A percentile compares a stretch with the other conserved stretches of the same genome.
phyloP scores from a whole-genome alignment of 2,329 filamentous ascomycete species.

The Penicillium polonicum region DNA sequence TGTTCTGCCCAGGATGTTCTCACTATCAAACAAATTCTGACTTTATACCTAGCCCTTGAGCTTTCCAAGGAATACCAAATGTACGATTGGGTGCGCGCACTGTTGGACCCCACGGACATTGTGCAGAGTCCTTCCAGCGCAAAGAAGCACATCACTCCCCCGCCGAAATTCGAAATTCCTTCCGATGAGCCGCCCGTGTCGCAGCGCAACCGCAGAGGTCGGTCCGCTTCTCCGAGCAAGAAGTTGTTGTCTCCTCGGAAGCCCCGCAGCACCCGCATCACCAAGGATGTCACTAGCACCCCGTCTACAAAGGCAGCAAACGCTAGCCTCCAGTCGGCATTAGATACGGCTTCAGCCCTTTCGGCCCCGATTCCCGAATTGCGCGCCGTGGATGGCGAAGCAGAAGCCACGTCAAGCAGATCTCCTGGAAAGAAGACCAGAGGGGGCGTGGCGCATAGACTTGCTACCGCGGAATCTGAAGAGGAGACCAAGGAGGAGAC shows the following conservation, averaged over 20 bases:
- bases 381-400: conserved; percentile 26
- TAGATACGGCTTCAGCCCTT: conserved; percentile 42
- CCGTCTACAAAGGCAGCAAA: conserved; percentile 50
- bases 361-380: conserved; percentile 24
- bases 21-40: neutral
- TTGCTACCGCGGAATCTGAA: conserved; percentile 21
- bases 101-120: conserved; percentile 85
- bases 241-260: conserved; percentile 55
- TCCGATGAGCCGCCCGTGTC: conserved; percentile 42
- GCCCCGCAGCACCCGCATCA: conserved; percentile 49
- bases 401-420: conserved; percentile 19
- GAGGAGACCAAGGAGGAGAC: conserved; percentile 34
- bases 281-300: conserved; percentile 49
- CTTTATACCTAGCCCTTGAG: conserved; percentile 63
- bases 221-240: conserved; percentile 59
- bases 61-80: conserved; percentile 88
- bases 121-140: conserved; percentile 64
- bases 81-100: conserved; percentile 81
- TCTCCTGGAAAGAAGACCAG: conserved; percentile 24
- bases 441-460: conserved; percentile 25
- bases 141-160: conserved; percentile 73
- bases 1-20: conserved; percentile 38
- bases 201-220: conserved; percentile 53
- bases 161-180: conserved; percentile 71
- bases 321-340: conserved; percentile 48